Percentiles rank a stretch among this genome's conserved stretches.
These are phyloP conservation scores for Lipomyces yamanashiensis DNA, from an alignment of 805 yeast genomes.

Conservation along the genomic window DNA sequence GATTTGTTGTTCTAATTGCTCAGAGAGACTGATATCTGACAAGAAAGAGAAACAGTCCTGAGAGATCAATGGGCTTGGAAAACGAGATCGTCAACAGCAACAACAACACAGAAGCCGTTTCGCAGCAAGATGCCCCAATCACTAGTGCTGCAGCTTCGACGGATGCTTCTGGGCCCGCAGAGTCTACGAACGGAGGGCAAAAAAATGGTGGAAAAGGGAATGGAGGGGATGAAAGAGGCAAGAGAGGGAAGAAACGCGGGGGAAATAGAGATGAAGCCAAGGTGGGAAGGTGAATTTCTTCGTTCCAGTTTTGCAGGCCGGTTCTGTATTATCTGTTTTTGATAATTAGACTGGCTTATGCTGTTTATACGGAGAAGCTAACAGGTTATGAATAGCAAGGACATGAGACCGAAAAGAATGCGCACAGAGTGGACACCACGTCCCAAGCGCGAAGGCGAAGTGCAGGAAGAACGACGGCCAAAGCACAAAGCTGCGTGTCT, in stretches of 20 bases:
- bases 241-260: neutral
- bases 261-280: constrained; percentile 15
- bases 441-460: constrained; percentile 4
- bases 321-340: too few species aligned
- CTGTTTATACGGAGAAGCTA: neutral
- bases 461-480: constrained; percentile 47
- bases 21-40: too few species aligned
- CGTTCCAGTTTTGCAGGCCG: neutral
- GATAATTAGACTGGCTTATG: neutral
- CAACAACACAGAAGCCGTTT: neutral
- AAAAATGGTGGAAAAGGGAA: neutral
- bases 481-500: constrained; percentile 87
- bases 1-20: too few species aligned
- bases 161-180: neutral
- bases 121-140: neutral
- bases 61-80: neutral
- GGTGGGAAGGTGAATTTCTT: constrained; percentile 31
- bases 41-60: neutral
- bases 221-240: neutral
- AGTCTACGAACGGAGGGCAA: neutral
- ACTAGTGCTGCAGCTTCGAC: neutral
- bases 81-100: neutral
- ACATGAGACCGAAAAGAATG: constrained; percentile 5
- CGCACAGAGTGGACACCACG: constrained; percentile 10
- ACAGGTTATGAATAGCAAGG: neutral